Percentiles rank a stretch among this genome's conserved stretches.
Evolutionary conservation across 176 grass and related monocot species (phyloP).

Genomic region (Oryza meridionalis): DNA sequence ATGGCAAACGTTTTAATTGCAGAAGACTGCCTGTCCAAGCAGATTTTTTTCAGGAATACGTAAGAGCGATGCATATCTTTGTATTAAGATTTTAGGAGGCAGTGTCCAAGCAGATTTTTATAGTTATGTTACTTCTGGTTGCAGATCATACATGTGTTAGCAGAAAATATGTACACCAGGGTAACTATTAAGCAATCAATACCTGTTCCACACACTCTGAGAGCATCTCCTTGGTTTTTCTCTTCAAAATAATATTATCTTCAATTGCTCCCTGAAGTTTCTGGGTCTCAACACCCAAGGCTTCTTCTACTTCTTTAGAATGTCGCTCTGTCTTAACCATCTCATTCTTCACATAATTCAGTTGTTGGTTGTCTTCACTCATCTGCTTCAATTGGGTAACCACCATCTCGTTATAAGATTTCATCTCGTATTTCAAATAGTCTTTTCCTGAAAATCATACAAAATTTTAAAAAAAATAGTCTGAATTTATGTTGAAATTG

Average conservation of each 20-base stretch:
- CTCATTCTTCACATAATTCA: conserved; percentile 65
- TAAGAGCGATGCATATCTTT: no score
- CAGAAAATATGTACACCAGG: conserved; percentile 20
- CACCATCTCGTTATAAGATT: conserved; percentile 94
- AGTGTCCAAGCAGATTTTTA: background rate
- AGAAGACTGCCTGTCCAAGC: background rate
- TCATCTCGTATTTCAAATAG: conserved; percentile 73
- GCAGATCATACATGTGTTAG: background rate
- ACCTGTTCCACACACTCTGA: conserved; percentile 78
- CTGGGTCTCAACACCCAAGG: conserved; percentile 51
- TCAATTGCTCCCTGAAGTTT: conserved; percentile 55
- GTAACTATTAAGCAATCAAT: conserved; percentile 11
- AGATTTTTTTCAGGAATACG: background rate
- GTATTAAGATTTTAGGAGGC: no score
- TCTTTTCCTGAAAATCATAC: conserved; percentile 61
- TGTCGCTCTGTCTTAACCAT: conserved; percentile 52
- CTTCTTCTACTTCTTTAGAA: conserved; percentile 68
- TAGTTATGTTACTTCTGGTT: background rate
- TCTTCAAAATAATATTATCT: conserved; percentile 55
- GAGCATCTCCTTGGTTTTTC: conserved; percentile 59
- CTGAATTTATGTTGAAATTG: conserved; percentile 17
- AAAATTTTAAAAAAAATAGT: background rate
- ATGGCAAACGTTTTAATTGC: conserved; percentile 5
- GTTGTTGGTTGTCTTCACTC: conserved; percentile 82
- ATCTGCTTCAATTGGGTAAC: conserved; percentile 77